Evolutionary conservation across 2,329 filamentous ascomycete genomes (phyloP).

Genomic region (Pseudogymnoascus sp.): DNA sequence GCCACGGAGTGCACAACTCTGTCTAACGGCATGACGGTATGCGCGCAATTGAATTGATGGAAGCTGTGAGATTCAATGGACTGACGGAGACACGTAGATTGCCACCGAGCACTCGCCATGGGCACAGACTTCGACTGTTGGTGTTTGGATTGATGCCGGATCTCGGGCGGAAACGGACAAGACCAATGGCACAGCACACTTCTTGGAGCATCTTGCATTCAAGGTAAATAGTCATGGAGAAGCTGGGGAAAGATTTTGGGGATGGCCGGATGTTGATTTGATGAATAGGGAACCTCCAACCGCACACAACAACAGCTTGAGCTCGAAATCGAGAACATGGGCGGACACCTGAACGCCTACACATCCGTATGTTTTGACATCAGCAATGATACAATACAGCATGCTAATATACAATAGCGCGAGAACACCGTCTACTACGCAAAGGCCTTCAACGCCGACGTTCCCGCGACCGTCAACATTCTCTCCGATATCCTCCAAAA

Average conservation of each 20-base stretch:
- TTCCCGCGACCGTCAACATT: slow-evolving; percentile 94
- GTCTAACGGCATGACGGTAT: slow-evolving; percentile 93
- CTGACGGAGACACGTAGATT: slow-evolving; percentile 53
- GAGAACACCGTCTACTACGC: slow-evolving; percentile 99
- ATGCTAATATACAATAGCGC: slow-evolving; percentile 46
- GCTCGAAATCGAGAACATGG: slow-evolving; percentile 99
- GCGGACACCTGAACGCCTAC: slow-evolving; percentile 97
- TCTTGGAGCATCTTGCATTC: slow-evolving; percentile 99
- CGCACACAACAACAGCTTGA: slow-evolving; percentile 95
- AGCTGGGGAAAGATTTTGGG: slow-evolving; percentile 5
- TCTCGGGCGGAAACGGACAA: slow-evolving; percentile 96
- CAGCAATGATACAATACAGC: background rate
- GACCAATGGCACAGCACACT: slow-evolving; percentile 98
- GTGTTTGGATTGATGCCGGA: slow-evolving; percentile 98
- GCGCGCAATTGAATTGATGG: slow-evolving; percentile 13
- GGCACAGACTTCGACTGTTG: slow-evolving; percentile 95
- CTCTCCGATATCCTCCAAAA: slow-evolving; percentile 98
- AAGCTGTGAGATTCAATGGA: slow-evolving; percentile 31
- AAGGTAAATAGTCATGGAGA: slow-evolving; percentile 57
- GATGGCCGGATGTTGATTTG: slow-evolving; percentile 18
- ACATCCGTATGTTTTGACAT: slow-evolving; percentile 66
- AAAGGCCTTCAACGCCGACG: slow-evolving; percentile 97
- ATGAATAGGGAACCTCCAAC: slow-evolving; percentile 72
- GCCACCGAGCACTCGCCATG: slow-evolving; percentile 97
- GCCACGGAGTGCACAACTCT: slow-evolving; percentile 95